Conservation (phyloP, 495 filamentous ascomycete genomes). For the Annulohypoxylon bovei region DNA sequence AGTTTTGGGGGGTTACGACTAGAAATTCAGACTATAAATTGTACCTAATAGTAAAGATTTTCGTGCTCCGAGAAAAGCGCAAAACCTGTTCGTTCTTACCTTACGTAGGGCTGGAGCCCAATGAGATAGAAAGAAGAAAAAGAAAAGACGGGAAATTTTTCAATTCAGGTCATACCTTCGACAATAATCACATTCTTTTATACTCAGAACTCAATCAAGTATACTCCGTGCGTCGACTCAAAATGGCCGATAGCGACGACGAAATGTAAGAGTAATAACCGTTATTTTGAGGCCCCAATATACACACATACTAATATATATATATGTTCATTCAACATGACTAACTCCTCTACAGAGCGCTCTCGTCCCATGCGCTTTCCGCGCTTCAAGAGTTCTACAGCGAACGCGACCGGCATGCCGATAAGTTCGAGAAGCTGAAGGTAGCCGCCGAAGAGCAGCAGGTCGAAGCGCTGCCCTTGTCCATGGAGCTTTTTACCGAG, state of each 20-base stretch:
- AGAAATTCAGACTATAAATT: no score
- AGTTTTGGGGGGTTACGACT: no score
- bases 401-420: constrained; percentile 69
- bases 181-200: not conserved
- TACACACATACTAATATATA: not conserved
- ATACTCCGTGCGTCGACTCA: not conserved
- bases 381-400: constrained; percentile 73
- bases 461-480: constrained; percentile 51
- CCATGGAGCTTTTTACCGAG: constrained; percentile 78
- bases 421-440: constrained; percentile 70
- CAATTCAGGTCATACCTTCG: constrained; percentile 4
- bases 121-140: not conserved
- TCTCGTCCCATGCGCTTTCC: constrained; percentile 68
- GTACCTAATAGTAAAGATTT: constrained; percentile 27
- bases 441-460: constrained; percentile 58
- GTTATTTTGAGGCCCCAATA: no score
- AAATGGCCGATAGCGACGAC: constrained; percentile 53
- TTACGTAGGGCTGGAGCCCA: not conserved
- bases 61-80: constrained; percentile 24
- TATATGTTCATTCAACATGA: not conserved
- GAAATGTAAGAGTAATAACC: constrained; percentile 49
- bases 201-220: not conserved
- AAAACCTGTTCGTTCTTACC: constrained; percentile 5
- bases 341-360: constrained; percentile 50
- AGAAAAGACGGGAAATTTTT: not conserved